Conservation (phyloP, 306 rosid genomes). For the Quercus berberidifolia region DNA sequence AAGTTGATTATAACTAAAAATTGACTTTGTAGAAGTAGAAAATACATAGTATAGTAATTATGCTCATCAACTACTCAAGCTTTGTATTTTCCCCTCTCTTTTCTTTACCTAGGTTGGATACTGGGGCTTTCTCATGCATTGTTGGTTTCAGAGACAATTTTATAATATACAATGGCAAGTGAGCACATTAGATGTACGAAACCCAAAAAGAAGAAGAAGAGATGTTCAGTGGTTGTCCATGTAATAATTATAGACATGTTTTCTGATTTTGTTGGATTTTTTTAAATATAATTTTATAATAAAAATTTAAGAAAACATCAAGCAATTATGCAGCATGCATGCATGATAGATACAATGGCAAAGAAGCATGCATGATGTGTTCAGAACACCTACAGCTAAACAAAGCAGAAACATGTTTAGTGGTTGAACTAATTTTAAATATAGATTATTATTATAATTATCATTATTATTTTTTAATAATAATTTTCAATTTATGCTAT, state of each 20-base stretch:
- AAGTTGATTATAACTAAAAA: background rate
- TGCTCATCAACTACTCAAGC: background rate
- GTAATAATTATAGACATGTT: background rate
- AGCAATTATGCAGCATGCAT: background rate
- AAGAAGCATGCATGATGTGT: background rate
- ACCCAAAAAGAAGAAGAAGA: too few species aligned
- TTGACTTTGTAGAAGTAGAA: background rate
- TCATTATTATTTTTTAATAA: background rate
- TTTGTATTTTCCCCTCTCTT: background rate
- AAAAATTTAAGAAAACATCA: background rate
- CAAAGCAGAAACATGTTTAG: background rate
- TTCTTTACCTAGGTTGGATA: background rate
- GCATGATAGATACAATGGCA: background rate
- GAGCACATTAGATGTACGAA: too few species aligned
- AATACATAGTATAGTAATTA: background rate
- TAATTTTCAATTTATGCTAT: background rate
- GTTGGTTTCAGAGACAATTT: too few species aligned
- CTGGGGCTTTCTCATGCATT: background rate
- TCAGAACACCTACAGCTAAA: constrained; percentile 13
- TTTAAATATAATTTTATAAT: background rate
- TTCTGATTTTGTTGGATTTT: background rate
- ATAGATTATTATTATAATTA: background rate
- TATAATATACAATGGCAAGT: too few species aligned
- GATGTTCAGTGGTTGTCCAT: too few species aligned
- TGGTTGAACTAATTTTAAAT: constrained; percentile 8